Percentiles rank a stretch among this genome's conserved stretches.
These are phyloP conservation scores for Saksenaea vasiformis DNA, from an alignment of 371 early-diverging fungal species.

Conservation along the genomic window DNA sequence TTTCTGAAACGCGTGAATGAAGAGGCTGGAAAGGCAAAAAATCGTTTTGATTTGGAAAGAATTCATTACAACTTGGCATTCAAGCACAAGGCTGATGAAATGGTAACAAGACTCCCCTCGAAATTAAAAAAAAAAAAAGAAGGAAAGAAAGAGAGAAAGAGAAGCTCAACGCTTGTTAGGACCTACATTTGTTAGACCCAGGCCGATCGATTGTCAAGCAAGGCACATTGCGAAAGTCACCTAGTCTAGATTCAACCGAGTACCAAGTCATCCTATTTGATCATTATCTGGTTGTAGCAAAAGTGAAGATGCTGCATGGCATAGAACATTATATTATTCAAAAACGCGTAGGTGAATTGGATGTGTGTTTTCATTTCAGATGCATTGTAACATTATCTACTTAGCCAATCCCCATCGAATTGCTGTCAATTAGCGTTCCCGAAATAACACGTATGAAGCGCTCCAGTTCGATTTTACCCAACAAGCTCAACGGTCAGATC, in stretches of 20 bases:
- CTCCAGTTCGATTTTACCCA: slow-evolving; percentile 49
- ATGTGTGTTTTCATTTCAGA: not conserved
- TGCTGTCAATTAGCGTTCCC: slow-evolving; percentile 42
- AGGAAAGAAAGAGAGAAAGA: not conserved
- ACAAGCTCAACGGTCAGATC: slow-evolving; percentile 27
- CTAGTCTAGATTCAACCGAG: slow-evolving; percentile 56
- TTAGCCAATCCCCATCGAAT: slow-evolving; percentile 76
- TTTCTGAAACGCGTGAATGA: slow-evolving; percentile 63
- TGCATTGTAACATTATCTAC: not conserved
- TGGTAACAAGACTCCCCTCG: slow-evolving; percentile 21
- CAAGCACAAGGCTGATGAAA: slow-evolving; percentile 39
- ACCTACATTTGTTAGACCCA: slow-evolving; percentile 32
- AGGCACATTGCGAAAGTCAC: slow-evolving; percentile 44
- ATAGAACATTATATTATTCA: slow-evolving; percentile 40
- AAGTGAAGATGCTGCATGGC: slow-evolving; percentile 29
- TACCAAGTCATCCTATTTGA: slow-evolving; percentile 61
- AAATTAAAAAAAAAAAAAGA: too few relatives aligned
- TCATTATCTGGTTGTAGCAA: slow-evolving; percentile 42
- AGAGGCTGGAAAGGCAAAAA: slow-evolving; percentile 39
- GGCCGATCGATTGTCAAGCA: slow-evolving; percentile 40
- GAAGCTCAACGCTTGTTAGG: slow-evolving; percentile 17
- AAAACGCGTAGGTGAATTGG: slow-evolving; percentile 22
- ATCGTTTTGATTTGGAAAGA: slow-evolving; percentile 42
- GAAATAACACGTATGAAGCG: slow-evolving; percentile 18
- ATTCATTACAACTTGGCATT: slow-evolving; percentile 48